A percentile compares a stretch with the other conserved stretches of the same genome.
These are phyloP conservation scores for Chaetomiaceae sp. DNA, from an alignment of 2,329 filamentous ascomycete genomes.

Conservation along the genomic window DNA sequence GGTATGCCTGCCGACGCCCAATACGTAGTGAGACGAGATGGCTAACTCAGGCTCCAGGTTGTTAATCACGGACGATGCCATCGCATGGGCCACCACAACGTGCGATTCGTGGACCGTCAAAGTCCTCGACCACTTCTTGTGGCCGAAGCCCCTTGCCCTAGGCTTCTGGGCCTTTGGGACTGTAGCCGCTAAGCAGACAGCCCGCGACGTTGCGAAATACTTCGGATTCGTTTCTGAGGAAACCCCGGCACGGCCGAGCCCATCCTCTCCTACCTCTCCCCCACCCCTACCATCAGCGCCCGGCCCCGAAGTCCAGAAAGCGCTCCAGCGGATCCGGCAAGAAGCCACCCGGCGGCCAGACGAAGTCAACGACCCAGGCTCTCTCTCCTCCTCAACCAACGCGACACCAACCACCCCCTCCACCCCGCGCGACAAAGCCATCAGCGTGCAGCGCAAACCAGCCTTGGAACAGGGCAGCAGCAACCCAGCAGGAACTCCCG, in stretches of 20 bases:
- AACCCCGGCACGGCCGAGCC: not conserved
- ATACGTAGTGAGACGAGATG: not conserved
- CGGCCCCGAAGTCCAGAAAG: conserved; percentile 32
- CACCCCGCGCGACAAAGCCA: conserved; percentile 2
- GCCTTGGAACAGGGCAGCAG: not conserved
- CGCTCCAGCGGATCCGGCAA: conserved; percentile 28
- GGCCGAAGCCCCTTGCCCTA: conserved; percentile 48
- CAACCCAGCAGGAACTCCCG: conserved; percentile 1
- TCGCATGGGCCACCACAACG: conserved; percentile 44
- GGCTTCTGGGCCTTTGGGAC: conserved; percentile 50
- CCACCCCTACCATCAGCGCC: conserved; percentile 23
- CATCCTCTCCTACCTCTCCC: conserved; percentile 1
- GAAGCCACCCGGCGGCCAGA: conserved; percentile 23
- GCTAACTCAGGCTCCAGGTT: conserved; percentile 38
- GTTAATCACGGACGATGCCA: conserved; percentile 44
- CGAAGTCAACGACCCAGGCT: conserved; percentile 21
- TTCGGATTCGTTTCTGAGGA: conserved; percentile 40
- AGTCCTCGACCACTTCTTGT: conserved; percentile 46
- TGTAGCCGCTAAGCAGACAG: conserved; percentile 44
- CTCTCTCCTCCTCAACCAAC: conserved; percentile 13
- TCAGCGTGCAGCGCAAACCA: conserved; percentile 17
- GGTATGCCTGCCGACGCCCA: conserved; percentile 42
- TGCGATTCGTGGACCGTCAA: conserved; percentile 46
- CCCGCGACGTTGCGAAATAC: conserved; percentile 39
- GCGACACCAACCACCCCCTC: not conserved